Percentiles rank a stretch among this genome's conserved stretches.
These are phyloP conservation scores for Epichloe sp. DNA, from an alignment of 2,329 filamentous ascomycete species.

Conservation along the genomic window DNA sequence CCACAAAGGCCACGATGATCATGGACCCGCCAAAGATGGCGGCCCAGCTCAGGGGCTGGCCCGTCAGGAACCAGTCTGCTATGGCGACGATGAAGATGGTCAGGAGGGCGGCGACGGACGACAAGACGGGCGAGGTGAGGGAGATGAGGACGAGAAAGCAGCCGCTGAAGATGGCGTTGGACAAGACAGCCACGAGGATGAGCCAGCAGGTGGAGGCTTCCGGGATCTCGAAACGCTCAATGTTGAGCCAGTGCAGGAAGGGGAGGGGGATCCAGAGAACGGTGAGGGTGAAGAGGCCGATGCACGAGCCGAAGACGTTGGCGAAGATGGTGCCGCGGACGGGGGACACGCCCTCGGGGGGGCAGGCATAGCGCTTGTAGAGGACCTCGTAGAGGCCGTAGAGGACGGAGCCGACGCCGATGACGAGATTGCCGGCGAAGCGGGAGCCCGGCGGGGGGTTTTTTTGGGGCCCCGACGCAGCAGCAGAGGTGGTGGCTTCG, in stretches of 20 bases:
- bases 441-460: conserved; percentile 41
- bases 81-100: conserved; percentile 96
- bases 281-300: conserved; percentile 72
- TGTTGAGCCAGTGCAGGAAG: conserved; percentile 62
- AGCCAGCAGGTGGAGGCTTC: conserved; percentile 66
- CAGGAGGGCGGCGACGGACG: conserved; percentile 79
- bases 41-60: conserved; percentile 58
- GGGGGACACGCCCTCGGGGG: conserved; percentile 71
- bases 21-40: conserved; percentile 72
- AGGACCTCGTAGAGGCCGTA: conserved; percentile 97
- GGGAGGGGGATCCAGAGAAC: conserved; percentile 91
- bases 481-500: conserved; percentile 23
- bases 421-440: conserved; percentile 78
- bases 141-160: conserved; percentile 88
- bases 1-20: conserved; percentile 78
- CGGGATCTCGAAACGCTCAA: conserved; percentile 76
- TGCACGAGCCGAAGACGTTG: conserved; percentile 78
- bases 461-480: not conserved
- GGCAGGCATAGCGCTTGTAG: conserved; percentile 87
- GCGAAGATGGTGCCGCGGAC: conserved; percentile 93
- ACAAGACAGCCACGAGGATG: conserved; percentile 64
- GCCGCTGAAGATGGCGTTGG: conserved; percentile 87
- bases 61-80: conserved; percentile 77
- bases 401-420: conserved; percentile 77
- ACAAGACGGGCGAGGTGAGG: conserved; percentile 82